These are phyloP conservation scores for Hypoxylon sp. DNA, from an alignment of 2,329 filamentous ascomycete species.

Conservation along the genomic window DNA sequence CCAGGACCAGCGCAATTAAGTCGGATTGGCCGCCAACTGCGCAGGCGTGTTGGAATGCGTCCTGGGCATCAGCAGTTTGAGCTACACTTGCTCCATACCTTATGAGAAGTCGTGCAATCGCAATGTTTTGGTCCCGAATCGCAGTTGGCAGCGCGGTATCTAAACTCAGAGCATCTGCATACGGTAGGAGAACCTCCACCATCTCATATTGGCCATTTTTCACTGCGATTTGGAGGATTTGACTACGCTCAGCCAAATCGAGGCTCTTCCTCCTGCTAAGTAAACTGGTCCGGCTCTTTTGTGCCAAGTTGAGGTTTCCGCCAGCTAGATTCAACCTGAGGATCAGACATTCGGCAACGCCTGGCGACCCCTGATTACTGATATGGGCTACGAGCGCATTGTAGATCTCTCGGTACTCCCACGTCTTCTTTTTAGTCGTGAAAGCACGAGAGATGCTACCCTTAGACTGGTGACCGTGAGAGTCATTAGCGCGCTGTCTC, in stretches of 20 bases:
- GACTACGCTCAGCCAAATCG: constrained; percentile 64
- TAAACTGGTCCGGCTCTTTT: constrained; percentile 63
- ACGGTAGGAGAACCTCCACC: constrained; percentile 66
- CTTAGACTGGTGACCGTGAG: constrained; percentile 55
- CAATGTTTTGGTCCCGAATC: constrained; percentile 59
- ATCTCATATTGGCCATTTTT: constrained; percentile 65
- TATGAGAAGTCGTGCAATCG: constrained; percentile 63
- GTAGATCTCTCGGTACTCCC: constrained; percentile 67
- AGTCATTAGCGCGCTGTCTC: constrained; percentile 56
- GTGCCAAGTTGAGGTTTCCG: constrained; percentile 63
- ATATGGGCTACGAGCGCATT: constrained; percentile 65
- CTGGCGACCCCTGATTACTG: constrained; percentile 63
- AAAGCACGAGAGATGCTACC: constrained; percentile 60
- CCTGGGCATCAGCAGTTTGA: constrained; percentile 63
- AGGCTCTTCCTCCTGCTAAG: constrained; percentile 64
- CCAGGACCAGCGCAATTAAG: constrained; percentile 63
- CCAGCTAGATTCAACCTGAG: constrained; percentile 63
- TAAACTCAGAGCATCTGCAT: constrained; percentile 65
- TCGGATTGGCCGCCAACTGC: constrained; percentile 60
- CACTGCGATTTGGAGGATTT: constrained; percentile 65
- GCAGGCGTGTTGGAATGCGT: constrained; percentile 67
- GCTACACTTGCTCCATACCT: constrained; percentile 64
- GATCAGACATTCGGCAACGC: constrained; percentile 69
- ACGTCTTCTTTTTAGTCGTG: constrained; percentile 63
- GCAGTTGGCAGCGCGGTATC: constrained; percentile 65